Evolutionary conservation across 2,329 filamentous ascomycete species (phyloP).

Genomic region (Ceratocystis destructans): DNA sequence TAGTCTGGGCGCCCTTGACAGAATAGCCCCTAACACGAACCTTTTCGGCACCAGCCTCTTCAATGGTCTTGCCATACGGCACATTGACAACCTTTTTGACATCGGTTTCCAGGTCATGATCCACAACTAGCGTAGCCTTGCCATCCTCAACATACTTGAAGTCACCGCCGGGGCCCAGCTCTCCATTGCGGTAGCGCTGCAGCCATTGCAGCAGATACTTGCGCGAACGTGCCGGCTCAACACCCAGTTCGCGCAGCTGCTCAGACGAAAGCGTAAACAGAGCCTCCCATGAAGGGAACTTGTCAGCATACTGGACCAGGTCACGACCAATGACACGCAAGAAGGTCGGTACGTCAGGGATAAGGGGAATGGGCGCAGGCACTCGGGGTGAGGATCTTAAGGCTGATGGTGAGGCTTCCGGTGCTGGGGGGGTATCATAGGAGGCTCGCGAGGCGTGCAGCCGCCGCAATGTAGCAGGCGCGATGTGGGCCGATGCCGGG

Average conservation of each 20-base stretch:
- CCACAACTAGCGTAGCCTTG: slow-evolving; percentile 37
- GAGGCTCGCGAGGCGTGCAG: not conserved
- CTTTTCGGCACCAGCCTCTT: slow-evolving; percentile 10
- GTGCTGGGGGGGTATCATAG: not conserved
- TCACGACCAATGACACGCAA: slow-evolving; percentile 82
- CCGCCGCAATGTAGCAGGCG: not conserved
- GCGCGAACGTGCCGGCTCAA: slow-evolving; percentile 72
- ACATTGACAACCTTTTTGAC: slow-evolving; percentile 43
- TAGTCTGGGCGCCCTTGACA: slow-evolving; percentile 52
- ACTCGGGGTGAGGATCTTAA: slow-evolving; percentile 7
- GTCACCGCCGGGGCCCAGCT: slow-evolving; percentile 72
- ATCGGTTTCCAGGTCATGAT: slow-evolving; percentile 28
- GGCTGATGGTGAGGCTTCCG: not conserved
- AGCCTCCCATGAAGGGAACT: slow-evolving; percentile 81
- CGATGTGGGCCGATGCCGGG: not conserved
- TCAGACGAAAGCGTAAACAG: slow-evolving; percentile 69
- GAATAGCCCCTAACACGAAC: slow-evolving; percentile 50
- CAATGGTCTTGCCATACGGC: slow-evolving; percentile 32
- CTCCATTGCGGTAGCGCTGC: slow-evolving; percentile 65
- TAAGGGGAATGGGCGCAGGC: slow-evolving; percentile 58
- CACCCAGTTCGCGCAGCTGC: slow-evolving; percentile 68
- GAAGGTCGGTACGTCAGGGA: slow-evolving; percentile 75
- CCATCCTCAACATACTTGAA: slow-evolving; percentile 53
- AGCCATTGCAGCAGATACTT: slow-evolving; percentile 80
- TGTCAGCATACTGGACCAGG: slow-evolving; percentile 66